Conservation (phyloP, 148 eudicot species). For the Bassia scoparia region DNA sequence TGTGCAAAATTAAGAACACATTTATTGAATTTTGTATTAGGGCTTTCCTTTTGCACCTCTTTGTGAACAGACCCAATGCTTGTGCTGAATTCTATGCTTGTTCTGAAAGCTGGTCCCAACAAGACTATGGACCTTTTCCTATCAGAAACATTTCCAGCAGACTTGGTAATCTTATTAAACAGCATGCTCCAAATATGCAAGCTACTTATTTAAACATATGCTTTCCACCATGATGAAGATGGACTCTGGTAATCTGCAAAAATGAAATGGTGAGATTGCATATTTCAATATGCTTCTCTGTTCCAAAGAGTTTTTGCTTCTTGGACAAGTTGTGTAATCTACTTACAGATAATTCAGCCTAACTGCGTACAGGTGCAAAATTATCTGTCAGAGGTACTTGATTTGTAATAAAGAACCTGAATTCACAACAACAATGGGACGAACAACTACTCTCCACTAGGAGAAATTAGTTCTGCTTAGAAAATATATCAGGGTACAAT, state of each 20-base stretch:
- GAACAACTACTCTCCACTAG: conserved; percentile 83
- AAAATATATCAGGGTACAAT: conserved; percentile 71
- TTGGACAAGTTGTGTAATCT: no score
- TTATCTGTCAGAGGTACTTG: conserved; percentile 96
- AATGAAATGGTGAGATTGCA: conserved; percentile 78
- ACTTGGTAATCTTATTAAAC: conserved; percentile 88
- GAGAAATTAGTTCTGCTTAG: conserved; percentile 88
- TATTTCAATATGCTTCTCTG: background rate
- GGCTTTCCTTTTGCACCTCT: conserved; percentile 75
- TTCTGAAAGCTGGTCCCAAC: conserved; percentile 86
- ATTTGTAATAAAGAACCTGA: conserved; percentile 73
- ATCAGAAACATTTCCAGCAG: conserved; percentile 87
- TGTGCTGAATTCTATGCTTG: conserved; percentile 93
- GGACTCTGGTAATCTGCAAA: conserved; percentile 88
- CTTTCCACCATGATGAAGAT: conserved; percentile 80
- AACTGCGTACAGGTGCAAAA: conserved; percentile 65
- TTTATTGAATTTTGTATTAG: conserved; percentile 23
- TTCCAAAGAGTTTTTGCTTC: no score
- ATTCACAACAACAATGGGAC: conserved; percentile 77
- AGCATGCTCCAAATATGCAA: conserved; percentile 97
- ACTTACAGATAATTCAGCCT: background rate
- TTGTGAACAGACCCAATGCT: conserved; percentile 87
- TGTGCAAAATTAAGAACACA: conserved; percentile 3
- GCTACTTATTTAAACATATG: conserved; percentile 88
- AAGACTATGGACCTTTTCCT: conserved; percentile 93